Evolutionary conservation across 2,329 filamentous ascomycete species (phyloP).

Genomic region (Pseudopithomyces maydicus): DNA sequence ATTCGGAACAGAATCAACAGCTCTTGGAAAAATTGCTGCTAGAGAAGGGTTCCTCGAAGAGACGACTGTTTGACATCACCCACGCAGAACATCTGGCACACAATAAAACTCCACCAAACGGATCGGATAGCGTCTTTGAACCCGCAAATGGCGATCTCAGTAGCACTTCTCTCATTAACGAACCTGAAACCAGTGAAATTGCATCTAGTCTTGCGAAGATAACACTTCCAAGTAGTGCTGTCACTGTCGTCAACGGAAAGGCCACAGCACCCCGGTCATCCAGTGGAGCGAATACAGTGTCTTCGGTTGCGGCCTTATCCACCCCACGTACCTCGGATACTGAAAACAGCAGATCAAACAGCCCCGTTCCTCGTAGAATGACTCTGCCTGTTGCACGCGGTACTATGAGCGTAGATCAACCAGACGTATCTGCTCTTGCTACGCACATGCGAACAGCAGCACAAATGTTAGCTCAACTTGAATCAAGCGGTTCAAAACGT

Average conservation of each 20-base stretch:
- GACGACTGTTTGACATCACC: constrained; percentile 59
- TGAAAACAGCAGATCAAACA: constrained; percentile 70
- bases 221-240: constrained; percentile 25
- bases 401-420: constrained; percentile 67
- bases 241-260: constrained; percentile 25
- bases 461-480: constrained; percentile 84
- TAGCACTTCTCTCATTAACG: constrained; percentile 71
- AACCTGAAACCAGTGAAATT: constrained; percentile 54
- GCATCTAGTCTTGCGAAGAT: constrained; percentile 38
- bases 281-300: constrained; percentile 65
- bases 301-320: constrained; percentile 63
- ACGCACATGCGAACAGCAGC: constrained; percentile 88
- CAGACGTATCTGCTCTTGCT: constrained; percentile 80
- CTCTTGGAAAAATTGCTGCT: constrained; percentile 67
- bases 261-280: constrained; percentile 59
- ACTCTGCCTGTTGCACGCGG: constrained; percentile 61
- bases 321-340: constrained; percentile 74
- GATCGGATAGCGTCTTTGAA: constrained; percentile 78
- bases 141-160: constrained; percentile 79
- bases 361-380: constrained; percentile 67
- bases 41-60: constrained; percentile 64
- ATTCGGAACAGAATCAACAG: constrained; percentile 72
- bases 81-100: constrained; percentile 63
- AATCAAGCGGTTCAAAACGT: constrained; percentile 78
- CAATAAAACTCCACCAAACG: constrained; percentile 51